Evolutionary conservation across 805 yeast species (phyloP), one percentile per base, ranked within the genome.

Genomic region (Yamadazyma insecticola): DNA sequence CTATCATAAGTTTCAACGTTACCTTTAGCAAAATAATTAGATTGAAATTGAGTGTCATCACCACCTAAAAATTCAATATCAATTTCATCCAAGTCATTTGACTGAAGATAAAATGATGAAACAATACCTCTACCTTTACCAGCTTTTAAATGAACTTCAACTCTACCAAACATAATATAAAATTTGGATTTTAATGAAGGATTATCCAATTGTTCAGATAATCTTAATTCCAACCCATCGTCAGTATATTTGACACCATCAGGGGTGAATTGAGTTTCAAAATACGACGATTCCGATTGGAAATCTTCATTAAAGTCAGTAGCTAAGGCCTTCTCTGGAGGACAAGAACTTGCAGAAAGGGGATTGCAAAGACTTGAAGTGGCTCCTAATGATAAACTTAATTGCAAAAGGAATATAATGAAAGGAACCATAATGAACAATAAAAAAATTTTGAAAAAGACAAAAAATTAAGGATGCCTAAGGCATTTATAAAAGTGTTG

Each of bases 31-130:
- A 85, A 87, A 54, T 57, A 88, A 51, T 82, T 81, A 13, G 88
- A 67, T 57, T 84, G 92, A 47, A 81, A 76, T 50, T 84, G 81
- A 21, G 76, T 67, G 17, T 65, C 64, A 50, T 87, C 95, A 26
- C 83, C 78, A 13, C 96, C 96, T 22, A 82, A 64, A 78, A 90
- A 79, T 54, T 88, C 96, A 29, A 82, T 48, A 57, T 87, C 96
- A 29, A 88, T 76, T 57, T 88, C 96, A 55, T 88, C 96, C 44
- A 80, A 63, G 46, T 82, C 95, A 50, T 88, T 95, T 16, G 71
- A 61, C 49, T 85, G 92, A 30, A 87, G 65, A 43, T 78, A 84
- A 43, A 87, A 74, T 2, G 90, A 78, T 0, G 95, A 81, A 7
- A 85, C 78, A 23, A 87, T 70, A 40, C 96, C 96, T 6, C 56